Conservation (phyloP, 129 eudicot genomes). For the Oenanthe sinensis region DNA sequence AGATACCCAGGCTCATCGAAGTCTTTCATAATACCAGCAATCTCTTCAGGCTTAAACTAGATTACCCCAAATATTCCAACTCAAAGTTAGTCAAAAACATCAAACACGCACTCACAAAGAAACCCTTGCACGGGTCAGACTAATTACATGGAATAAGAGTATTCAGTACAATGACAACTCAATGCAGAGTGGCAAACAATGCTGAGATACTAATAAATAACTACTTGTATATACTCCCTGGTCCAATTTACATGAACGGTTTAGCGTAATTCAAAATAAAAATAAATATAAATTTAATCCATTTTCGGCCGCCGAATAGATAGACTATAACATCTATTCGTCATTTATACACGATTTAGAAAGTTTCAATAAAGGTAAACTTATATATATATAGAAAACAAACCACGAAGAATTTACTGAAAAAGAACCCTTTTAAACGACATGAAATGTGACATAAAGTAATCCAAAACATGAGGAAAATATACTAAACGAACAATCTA, state of each 20-base stretch:
- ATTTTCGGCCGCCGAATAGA: not conserved
- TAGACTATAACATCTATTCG: not conserved
- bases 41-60: constrained; percentile 30
- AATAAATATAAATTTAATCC: not conserved
- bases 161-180: not conserved
- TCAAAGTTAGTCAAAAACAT: not conserved
- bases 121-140: not conserved
- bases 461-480: too few species aligned
- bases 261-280: not conserved
- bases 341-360: not conserved
- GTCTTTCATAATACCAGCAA: constrained; percentile 27
- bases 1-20: constrained; percentile 17
- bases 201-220: not conserved
- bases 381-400: not conserved
- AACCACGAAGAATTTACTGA: not conserved
- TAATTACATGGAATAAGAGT: not conserved
- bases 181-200: not conserved
- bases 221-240: not conserved
- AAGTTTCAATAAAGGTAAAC: not conserved
- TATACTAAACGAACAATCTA: not conserved
- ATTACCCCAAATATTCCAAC: not conserved
- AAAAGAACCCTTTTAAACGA: not conserved
- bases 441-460: not conserved
- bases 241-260: not conserved
- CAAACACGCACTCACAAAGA: not conserved